phyloP scores from a whole-genome alignment of 495 filamentous ascomycete genomes.

The Neurospora sp. region DNA sequence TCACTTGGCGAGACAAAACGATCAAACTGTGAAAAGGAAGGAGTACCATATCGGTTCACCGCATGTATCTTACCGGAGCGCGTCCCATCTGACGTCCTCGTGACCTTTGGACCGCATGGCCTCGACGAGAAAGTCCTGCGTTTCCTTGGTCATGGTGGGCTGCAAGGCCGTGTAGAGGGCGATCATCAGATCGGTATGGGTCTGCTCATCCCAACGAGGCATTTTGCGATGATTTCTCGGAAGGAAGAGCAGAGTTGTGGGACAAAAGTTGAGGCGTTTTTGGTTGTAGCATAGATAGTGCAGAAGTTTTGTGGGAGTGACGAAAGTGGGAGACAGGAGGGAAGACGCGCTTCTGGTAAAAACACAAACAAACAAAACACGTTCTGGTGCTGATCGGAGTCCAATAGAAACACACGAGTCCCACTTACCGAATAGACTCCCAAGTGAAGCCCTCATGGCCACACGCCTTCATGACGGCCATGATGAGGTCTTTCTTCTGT shows the following conservation, averaged over 20 bases:
- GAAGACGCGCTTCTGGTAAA: background rate
- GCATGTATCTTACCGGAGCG: conserved; percentile 8
- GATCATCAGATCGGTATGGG: conserved; percentile 2
- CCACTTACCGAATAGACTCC: conserved; percentile 27
- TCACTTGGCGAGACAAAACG: background rate
- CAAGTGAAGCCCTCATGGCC: conserved; percentile 15
- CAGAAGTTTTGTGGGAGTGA: background rate
- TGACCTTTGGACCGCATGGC: conserved; percentile 3
- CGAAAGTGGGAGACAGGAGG: background rate
- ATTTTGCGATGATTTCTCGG: background rate
- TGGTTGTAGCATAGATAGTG: background rate
- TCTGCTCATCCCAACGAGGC: conserved; percentile 11
- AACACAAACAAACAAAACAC: background rate
- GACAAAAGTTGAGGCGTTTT: background rate
- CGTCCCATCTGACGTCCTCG: conserved; percentile 7
- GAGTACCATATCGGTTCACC: background rate
- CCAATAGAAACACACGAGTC: background rate
- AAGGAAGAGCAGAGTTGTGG: background rate
- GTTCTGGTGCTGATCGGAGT: background rate
- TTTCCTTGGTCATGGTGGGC: background rate
- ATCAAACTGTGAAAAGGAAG: background rate
- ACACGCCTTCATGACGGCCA: conserved; percentile 14
- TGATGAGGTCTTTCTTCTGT: conserved; percentile 15
- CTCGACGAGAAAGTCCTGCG: background rate
- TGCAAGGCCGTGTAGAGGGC: conserved; percentile 1